Evolutionary conservation across 805 yeast genomes (phyloP), one percentile per base, ranked within the genome.

Genomic region (Wickerhamomyces strasburgensis): DNA sequence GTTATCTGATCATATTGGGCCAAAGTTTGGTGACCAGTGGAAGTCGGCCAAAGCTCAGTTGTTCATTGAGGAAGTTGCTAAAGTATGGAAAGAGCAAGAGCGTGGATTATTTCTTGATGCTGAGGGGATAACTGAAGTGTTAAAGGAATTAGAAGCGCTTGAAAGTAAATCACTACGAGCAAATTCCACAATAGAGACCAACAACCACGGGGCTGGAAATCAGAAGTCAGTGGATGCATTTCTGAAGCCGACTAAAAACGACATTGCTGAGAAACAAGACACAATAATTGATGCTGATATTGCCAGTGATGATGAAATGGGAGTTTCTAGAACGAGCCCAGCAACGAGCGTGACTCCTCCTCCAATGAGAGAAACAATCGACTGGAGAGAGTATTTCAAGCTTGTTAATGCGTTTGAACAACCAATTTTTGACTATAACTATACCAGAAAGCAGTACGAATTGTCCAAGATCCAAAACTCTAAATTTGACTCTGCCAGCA

Each of bases 91-190:
- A 51, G 84, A 77, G 32, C 95, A 88, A 52, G 95, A 86, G 38
- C 67, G 90, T 30, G 96, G 96, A 0, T 52, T 88, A 6, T 90
- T 90, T 48, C 67, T 90, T 2, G 96, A 87, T 51, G 87, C 89
- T 3, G 75, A 71, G 3, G 82, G 85, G 3, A 68, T 88, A 13
- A 58, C 62, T 1, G 73, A 72, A 26, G 78, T 90, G 3, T 65
- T 89, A 13, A 70, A 70, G 34, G 95, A 88, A 46, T 52, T 74
- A 24, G 64, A 50, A 33, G 26, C 48, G 5, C 30, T 55, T 27
- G 57, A 51, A 27, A 36, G 47, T 6, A 48, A 49, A 28, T 13
- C 44, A 2, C 19, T 29, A 25, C 29, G 24, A n/a, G 13, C 14
- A 31, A 19, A 31, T 11, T n/a, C 23, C 29, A 30, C 27, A 25